phyloP scores from a whole-genome alignment of 169 alveolate genomes.

The Cardiosporidium cionae region DNA sequence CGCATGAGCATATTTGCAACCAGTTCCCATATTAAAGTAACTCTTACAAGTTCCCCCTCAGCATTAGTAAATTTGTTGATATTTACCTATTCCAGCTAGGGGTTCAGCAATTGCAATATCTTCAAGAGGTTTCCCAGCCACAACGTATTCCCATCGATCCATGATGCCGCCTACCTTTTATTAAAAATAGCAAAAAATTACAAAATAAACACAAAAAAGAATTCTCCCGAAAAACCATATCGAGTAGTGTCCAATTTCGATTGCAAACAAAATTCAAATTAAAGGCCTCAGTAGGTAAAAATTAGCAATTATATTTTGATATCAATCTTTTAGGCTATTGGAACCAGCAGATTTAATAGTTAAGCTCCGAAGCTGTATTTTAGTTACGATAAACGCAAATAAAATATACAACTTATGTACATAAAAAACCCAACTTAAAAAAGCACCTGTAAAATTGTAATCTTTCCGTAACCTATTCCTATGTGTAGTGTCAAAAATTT shows the following conservation, averaged over 20 bases:
- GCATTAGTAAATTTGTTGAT: too few species aligned
- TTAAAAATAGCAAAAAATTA: background rate
- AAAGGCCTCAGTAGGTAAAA: background rate
- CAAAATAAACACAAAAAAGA: background rate
- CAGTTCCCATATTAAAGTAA: too few species aligned
- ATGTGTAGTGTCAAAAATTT: slow-evolving; percentile 47
- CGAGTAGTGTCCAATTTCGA: background rate
- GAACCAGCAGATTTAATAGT: too few species aligned
- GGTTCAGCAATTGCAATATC: slow-evolving; percentile 62
- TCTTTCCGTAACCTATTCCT: slow-evolving; percentile 57
- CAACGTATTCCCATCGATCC: slow-evolving; percentile 59
- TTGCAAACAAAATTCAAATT: background rate
- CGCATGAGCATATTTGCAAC: too few species aligned
- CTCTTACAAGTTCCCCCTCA: too few species aligned
- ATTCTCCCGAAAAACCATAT: background rate
- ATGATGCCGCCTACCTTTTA: slow-evolving; percentile 43
- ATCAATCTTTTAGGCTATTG: too few species aligned
- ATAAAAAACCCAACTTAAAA: too few species aligned
- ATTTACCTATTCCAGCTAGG: slow-evolving; percentile 51
- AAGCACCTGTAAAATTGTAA: slow-evolving; percentile 59
- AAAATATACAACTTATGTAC: too few species aligned
- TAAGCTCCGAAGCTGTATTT: too few species aligned
- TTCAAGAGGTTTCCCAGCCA: slow-evolving; percentile 62
- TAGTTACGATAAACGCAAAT: too few species aligned
- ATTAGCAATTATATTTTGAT: background rate